Evolutionary conservation across 768 basidiomycete species (phyloP).

Genomic region (Baorangia bicolor): DNA sequence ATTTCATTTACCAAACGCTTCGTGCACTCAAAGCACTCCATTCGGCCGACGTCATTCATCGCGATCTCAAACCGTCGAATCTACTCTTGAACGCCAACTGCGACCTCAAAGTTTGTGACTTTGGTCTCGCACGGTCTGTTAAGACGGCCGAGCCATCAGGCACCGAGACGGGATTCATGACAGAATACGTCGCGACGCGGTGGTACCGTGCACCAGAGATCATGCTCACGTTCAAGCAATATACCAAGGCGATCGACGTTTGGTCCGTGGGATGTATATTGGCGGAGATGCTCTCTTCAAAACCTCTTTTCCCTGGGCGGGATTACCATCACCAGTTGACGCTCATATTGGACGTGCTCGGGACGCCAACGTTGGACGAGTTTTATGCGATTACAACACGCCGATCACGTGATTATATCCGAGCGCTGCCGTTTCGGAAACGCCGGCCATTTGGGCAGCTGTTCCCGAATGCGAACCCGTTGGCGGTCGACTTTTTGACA

Average conservation of each 20-base stretch:
- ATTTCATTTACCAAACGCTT: constrained; percentile 92
- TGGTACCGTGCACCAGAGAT: constrained; percentile 99
- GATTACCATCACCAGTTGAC: constrained; percentile 97
- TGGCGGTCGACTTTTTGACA: constrained; percentile 76
- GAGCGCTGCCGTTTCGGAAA: constrained; percentile 92
- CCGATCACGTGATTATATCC: constrained; percentile 91
- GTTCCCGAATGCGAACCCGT: constrained; percentile 88
- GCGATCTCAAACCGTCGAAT: constrained; percentile 97
- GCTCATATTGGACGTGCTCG: constrained; percentile 94
- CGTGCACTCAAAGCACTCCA: constrained; percentile 95
- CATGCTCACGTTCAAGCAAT: constrained; percentile 99
- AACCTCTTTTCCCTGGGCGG: constrained; percentile 94
- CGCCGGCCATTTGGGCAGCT: constrained; percentile 75
- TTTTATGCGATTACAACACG: constrained; percentile 96
- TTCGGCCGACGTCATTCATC: constrained; percentile 93
- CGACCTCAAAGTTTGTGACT: constrained; percentile 94
- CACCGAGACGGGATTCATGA: constrained; percentile 89
- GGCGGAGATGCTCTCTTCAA: constrained; percentile 96
- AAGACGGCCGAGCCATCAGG: constrained; percentile 83
- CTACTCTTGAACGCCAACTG: constrained; percentile 97
- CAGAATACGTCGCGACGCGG: constrained; percentile 95
- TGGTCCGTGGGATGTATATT: constrained; percentile 89
- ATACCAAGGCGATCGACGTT: constrained; percentile 92
- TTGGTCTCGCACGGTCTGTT: constrained; percentile 90
- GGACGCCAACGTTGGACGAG: constrained; percentile 95